Evolutionary conservation across 1,284 basidiomycete species (phyloP).

Genomic region (Sutorius eximius): DNA sequence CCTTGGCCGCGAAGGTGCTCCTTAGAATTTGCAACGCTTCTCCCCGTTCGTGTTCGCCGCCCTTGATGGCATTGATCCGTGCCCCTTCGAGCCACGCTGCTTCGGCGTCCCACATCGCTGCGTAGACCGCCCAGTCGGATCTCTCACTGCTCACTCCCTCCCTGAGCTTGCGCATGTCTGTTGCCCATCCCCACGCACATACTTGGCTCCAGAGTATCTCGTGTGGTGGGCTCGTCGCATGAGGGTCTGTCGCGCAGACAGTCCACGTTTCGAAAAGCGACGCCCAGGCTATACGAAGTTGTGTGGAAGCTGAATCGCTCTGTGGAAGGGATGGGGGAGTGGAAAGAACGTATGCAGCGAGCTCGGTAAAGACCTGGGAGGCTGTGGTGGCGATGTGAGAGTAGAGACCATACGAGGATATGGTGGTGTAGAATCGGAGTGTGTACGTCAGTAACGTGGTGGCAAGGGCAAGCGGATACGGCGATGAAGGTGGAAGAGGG

Average conservation of each 20-base stretch:
- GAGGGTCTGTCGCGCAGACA: conserved; percentile 84
- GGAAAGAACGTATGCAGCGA: conserved; percentile 47
- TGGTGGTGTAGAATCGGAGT: conserved; percentile 62
- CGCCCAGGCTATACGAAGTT: conserved; percentile 50
- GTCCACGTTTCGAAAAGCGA: conserved; percentile 71
- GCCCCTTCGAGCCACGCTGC: conserved; percentile 76
- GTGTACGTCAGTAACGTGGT: conserved; percentile 55
- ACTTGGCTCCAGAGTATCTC: conserved; percentile 91
- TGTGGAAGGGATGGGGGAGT: background rate
- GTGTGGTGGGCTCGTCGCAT: conserved; percentile 82
- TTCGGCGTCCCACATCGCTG: conserved; percentile 53
- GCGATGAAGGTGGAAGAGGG: conserved; percentile 53
- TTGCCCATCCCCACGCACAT: conserved; percentile 71
- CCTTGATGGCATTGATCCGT: conserved; percentile 64
- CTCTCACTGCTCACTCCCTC: conserved; percentile 19
- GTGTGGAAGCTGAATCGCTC: conserved; percentile 10
- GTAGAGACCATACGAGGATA: conserved; percentile 81
- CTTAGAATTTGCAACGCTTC: conserved; percentile 38
- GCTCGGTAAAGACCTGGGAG: conserved; percentile 48
- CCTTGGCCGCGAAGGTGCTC: conserved; percentile 43
- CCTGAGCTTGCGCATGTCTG: conserved; percentile 47
- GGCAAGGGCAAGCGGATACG: conserved; percentile 45
- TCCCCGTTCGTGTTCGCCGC: conserved; percentile 63
- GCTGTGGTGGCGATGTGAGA: conserved; percentile 65
- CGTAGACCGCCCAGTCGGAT: conserved; percentile 37